Conservation (phyloP, 768 basidiomycete species). For the Mycena chlorophos region DNA sequence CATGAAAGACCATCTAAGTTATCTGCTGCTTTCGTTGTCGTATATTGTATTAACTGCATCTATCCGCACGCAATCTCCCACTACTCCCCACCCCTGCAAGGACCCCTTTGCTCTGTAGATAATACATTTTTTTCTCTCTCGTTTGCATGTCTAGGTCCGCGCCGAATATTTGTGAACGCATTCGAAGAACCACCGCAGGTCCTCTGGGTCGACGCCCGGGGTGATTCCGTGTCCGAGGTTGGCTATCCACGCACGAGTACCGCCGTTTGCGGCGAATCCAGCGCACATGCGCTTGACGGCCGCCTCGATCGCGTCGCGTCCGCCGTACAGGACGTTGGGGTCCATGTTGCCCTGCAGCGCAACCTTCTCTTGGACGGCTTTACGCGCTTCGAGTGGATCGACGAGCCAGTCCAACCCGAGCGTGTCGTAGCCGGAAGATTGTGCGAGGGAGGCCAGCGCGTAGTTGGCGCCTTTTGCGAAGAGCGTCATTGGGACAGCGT, state of each 20-base stretch:
- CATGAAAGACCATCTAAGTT: conserved; percentile 39
- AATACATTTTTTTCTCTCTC: conserved; percentile 3
- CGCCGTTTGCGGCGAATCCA: conserved; percentile 64
- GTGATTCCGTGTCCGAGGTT: conserved; percentile 98
- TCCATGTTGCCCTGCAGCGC: conserved; percentile 93
- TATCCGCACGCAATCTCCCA: conserved; percentile 13
- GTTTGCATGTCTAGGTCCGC: conserved; percentile 16
- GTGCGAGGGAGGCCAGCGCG: conserved; percentile 59
- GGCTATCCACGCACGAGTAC: conserved; percentile 82
- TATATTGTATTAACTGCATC: conserved; percentile 23
- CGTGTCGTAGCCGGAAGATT: conserved; percentile 76
- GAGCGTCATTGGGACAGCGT: conserved; percentile 77
- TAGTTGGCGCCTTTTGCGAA: conserved; percentile 95
- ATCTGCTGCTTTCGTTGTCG: conserved; percentile 19
- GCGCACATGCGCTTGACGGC: conserved; percentile 82
- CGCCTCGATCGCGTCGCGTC: conserved; percentile 79
- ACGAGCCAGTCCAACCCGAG: conserved; percentile 92
- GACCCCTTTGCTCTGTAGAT: neutral
- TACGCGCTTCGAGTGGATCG: conserved; percentile 70
- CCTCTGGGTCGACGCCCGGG: conserved; percentile 92
- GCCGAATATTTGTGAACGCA: conserved; percentile 83
- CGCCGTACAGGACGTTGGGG: conserved; percentile 83
- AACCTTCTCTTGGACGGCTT: conserved; percentile 58
- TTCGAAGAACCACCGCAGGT: conserved; percentile 87
- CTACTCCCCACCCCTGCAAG: conserved; percentile 21